phyloP scores from a whole-genome alignment of 2,329 filamentous ascomycete genomes.

The Exophiala spinifera region DNA sequence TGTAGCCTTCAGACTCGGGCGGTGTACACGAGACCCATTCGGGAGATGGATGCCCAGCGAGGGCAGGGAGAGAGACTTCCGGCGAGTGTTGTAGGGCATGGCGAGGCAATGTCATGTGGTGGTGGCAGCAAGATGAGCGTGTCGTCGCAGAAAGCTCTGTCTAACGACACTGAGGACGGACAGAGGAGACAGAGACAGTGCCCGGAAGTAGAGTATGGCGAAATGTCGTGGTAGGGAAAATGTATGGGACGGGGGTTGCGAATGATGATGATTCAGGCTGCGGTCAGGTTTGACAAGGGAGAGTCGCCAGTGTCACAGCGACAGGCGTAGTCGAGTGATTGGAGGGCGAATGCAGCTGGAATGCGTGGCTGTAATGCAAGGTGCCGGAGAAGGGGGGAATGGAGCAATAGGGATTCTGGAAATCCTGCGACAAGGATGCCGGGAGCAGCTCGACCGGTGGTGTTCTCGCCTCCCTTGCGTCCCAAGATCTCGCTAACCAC shows the following conservation, averaged over 20 bases:
- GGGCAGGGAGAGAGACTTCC: conserved; percentile 89
- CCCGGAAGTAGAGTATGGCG: conserved; percentile 12
- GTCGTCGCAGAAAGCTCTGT: conserved; percentile 20
- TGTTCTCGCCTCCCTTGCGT: conserved; percentile 25
- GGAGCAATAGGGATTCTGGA: conserved; percentile 23
- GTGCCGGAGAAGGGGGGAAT: conserved; percentile 23
- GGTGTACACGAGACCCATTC: conserved; percentile 53
- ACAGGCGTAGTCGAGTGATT: conserved; percentile 17
- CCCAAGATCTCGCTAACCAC: conserved; percentile 19
- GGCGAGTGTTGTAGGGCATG: conserved; percentile 95
- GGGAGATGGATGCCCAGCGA: conserved; percentile 88
- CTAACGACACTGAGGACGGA: conserved; percentile 22
- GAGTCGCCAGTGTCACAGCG: conserved; percentile 10
- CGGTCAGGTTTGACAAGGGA: conserved; percentile 19
- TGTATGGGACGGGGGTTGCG: conserved; percentile 6
- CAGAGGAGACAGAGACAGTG: conserved; percentile 11
- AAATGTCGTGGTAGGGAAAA: conserved; percentile 10
- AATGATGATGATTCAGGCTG: conserved; percentile 26
- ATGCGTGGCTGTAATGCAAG: conserved; percentile 30
- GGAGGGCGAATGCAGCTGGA: conserved; percentile 22
- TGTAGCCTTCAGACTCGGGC: conserved; percentile 61
- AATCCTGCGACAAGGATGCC: conserved; percentile 14
- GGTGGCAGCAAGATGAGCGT: conserved; percentile 13
- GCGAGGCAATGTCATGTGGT: conserved; percentile 17
- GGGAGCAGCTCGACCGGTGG: conserved; percentile 13